Base-by-base conservation (phyloP, 495 filamentous ascomycete genomes). In the Lepidopterella palustris region DNA sequence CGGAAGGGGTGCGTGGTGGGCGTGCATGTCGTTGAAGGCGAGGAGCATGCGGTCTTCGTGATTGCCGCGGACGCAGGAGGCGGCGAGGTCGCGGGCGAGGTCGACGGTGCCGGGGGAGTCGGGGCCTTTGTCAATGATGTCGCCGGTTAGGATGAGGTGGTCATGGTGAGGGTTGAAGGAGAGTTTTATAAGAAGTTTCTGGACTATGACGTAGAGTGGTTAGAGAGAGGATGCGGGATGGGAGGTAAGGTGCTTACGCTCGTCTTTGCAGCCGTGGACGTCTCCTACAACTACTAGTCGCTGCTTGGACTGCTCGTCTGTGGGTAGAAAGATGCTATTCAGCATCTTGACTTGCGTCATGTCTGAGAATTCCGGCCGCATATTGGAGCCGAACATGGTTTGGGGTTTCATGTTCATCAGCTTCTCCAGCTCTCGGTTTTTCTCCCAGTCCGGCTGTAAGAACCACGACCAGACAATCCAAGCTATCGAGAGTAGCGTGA, bases 51-150 rank as follows among this genome's bases (percentile, higher is more conserved):
- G 79, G 66, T 98, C 90, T 68, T 98, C 93, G 72, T 97, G 91
- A 73, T 98, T 97, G 13, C 93, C 93, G 25, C 93, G 84, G 0
- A 97, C 90, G 57, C 82, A 88, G 28, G 84, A 86, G 2, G 92
- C 92, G 15, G 78, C 79, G 25, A 88, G 71, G 13, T 78, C 68
- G 58, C 86, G 84, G 10, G 85, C 88, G 15, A 90, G 72, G 56
- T 89, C 82, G 27, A 98, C 77, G 0, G 96, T 90, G 27, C 88
- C 89, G 1, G 74, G 51, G 56, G 87, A 92, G 68, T 95, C 85
- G 9, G 92, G 92, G 6, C 93, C 93, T 71, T 95, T 96, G 64
- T 85, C 83, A 64, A 97, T 83, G 62, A 96, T 76, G 69, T 97
- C 92, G 8, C 93, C 93, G 4, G 84, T 79, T 57, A 96, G 78